These are phyloP conservation scores for Penicillium sp. DNA, from an alignment of 2,329 filamentous ascomycete genomes.

Conservation along the genomic window DNA sequence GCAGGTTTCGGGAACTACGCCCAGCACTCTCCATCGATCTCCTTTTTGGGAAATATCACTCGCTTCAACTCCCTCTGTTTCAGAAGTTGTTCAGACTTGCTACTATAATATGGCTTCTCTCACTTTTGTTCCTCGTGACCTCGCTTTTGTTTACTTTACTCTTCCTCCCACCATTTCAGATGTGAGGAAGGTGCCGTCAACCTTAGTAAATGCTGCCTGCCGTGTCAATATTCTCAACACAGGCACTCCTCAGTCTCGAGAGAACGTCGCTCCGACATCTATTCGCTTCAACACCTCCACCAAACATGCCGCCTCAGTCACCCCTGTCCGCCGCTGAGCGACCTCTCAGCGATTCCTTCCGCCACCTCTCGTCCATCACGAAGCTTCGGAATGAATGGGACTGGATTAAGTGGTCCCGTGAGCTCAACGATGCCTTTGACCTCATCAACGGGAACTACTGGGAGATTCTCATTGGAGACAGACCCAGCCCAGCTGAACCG, in stretches of 20 bases:
- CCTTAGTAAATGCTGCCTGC: background rate
- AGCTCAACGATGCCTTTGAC: background rate
- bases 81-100: too few species aligned
- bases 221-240: background rate
- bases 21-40: too few species aligned
- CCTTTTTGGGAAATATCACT: too few species aligned
- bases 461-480: background rate
- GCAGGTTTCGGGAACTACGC: too few species aligned
- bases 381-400: background rate
- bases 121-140: background rate
- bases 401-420: background rate
- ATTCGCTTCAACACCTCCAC: background rate
- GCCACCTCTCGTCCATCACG: background rate
- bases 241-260: background rate
- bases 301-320: background rate
- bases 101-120: too few species aligned
- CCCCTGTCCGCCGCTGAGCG: background rate
- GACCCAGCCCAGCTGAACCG: background rate
- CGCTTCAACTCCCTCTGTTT: too few species aligned
- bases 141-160: background rate
- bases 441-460: background rate
- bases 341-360: background rate
- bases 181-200: background rate
- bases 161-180: background rate
- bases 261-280: background rate